phyloP scores from a whole-genome alignment of 1,139 yeast species.

The Debaryomyces subglobosus region DNA sequence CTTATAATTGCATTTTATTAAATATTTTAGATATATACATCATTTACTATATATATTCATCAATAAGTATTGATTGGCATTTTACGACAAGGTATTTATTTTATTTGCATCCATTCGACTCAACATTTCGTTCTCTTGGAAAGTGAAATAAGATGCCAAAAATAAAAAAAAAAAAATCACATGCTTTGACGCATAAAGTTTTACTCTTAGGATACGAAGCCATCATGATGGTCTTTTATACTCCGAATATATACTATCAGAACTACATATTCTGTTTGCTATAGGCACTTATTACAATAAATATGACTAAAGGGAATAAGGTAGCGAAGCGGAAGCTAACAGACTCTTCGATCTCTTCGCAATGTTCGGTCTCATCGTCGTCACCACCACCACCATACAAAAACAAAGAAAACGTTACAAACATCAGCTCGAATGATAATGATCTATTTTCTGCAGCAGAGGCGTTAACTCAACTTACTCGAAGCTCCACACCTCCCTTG shows the following conservation, averaged over 20 bases:
- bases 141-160: neutral
- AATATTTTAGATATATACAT: neutral
- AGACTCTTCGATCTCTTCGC: neutral
- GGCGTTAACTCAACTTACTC: slow-evolving; percentile 41
- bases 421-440: slow-evolving; percentile 18
- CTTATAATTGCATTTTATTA: neutral
- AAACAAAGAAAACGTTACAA: neutral
- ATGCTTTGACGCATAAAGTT: neutral
- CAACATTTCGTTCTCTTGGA: neutral
- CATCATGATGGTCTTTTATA: neutral
- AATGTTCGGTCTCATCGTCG: slow-evolving; percentile 2
- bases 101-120: neutral
- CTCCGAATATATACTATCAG: neutral
- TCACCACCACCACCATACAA: slow-evolving; percentile 12
- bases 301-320: slow-evolving; percentile 4
- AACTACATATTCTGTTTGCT: neutral
- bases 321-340: slow-evolving; percentile 7
- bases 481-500: slow-evolving; percentile 15
- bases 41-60: neutral
- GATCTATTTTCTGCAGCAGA: slow-evolving; percentile 47
- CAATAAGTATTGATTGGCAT: neutral
- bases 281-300: neutral
- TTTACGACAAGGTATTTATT: neutral
- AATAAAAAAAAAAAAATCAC: neutral
- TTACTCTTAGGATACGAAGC: neutral